A percentile compares a stretch with the other conserved stretches of the same genome.
These are phyloP conservation scores for Fusarium chlamydosporum DNA, from an alignment of 2,329 filamentous ascomycete genomes.

Conservation along the genomic window DNA sequence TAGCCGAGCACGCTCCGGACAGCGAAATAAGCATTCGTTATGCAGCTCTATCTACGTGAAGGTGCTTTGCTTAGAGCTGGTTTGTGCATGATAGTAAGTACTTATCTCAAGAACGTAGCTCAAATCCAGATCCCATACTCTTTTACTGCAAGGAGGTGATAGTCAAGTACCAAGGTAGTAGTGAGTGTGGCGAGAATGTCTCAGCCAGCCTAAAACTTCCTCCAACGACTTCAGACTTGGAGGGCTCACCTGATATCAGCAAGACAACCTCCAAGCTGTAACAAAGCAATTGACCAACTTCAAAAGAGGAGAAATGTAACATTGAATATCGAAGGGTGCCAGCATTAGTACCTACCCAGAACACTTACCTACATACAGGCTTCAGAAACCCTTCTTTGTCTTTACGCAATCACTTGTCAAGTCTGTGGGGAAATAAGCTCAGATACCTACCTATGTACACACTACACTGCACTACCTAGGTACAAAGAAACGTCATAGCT, in stretches of 20 bases:
- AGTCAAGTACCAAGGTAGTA: background rate
- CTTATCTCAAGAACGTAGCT: too few relatives aligned
- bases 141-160: background rate
- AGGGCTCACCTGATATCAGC: slow-evolving; percentile 23
- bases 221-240: background rate
- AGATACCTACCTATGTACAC: background rate
- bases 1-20: background rate
- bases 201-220: slow-evolving; percentile 21
- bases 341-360: background rate
- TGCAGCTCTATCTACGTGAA: too few relatives aligned
- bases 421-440: slow-evolving; percentile 18
- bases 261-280: slow-evolving; percentile 19
- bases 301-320: slow-evolving; percentile 44
- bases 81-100: too few relatives aligned
- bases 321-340: slow-evolving; percentile 8
- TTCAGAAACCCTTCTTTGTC: slow-evolving; percentile 2
- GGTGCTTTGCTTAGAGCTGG: too few relatives aligned
- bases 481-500: slow-evolving; percentile 17
- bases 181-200: slow-evolving; percentile 17
- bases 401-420: background rate
- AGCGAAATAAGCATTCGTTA: background rate
- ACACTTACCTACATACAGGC: too few relatives aligned
- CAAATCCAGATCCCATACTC: background rate
- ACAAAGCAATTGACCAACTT: slow-evolving; percentile 15
- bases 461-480: background rate